Evolutionary conservation across 2,329 filamentous ascomycete species (phyloP).

Genomic region (Lecanicillium sp.): DNA sequence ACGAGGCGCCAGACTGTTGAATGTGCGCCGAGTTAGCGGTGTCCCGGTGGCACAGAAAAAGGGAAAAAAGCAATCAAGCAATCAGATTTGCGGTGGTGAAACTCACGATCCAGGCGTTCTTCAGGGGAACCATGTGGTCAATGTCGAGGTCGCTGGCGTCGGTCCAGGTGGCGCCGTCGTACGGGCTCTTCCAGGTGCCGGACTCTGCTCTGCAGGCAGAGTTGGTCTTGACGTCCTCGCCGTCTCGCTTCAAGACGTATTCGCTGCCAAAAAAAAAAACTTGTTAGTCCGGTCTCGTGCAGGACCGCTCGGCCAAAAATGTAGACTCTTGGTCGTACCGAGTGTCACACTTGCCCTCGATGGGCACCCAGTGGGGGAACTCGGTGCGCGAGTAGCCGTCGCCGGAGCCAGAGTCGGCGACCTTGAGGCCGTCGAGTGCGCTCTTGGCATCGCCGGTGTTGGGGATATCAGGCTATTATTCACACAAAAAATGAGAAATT

Average conservation of each 20-base stretch:
- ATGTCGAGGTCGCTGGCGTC: slow-evolving; percentile 67
- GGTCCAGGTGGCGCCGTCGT: slow-evolving; percentile 67
- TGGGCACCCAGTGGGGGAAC: slow-evolving; percentile 67
- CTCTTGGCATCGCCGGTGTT: slow-evolving; percentile 48
- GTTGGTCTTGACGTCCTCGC: slow-evolving; percentile 53
- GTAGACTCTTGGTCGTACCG: slow-evolving; percentile 38
- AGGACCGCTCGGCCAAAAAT: too few species aligned
- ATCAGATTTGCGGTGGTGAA: not conserved
- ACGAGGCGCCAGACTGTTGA: slow-evolving; percentile 58
- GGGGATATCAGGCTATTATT: slow-evolving; percentile 54
- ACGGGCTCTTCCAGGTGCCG: slow-evolving; percentile 66
- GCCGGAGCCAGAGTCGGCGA: slow-evolving; percentile 48
- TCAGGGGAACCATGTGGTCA: slow-evolving; percentile 76
- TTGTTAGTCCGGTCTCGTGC: slow-evolving; percentile 4
- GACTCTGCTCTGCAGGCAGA: slow-evolving; percentile 56
- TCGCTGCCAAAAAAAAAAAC: slow-evolving; percentile 37
- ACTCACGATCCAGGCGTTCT: slow-evolving; percentile 69
- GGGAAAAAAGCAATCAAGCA: not conserved
- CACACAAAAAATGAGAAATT: not conserved
- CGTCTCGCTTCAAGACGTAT: slow-evolving; percentile 68
- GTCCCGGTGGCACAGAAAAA: not conserved
- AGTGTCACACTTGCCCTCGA: slow-evolving; percentile 63
- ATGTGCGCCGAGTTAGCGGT: slow-evolving; percentile 11
- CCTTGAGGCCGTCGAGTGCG: slow-evolving; percentile 53
- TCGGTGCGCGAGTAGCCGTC: slow-evolving; percentile 57